Percentiles rank a stretch among this genome's conserved stretches.
These are phyloP conservation scores for Blastomyces silverae DNA, from an alignment of 2,329 filamentous ascomycete species.

Conservation along the genomic window DNA sequence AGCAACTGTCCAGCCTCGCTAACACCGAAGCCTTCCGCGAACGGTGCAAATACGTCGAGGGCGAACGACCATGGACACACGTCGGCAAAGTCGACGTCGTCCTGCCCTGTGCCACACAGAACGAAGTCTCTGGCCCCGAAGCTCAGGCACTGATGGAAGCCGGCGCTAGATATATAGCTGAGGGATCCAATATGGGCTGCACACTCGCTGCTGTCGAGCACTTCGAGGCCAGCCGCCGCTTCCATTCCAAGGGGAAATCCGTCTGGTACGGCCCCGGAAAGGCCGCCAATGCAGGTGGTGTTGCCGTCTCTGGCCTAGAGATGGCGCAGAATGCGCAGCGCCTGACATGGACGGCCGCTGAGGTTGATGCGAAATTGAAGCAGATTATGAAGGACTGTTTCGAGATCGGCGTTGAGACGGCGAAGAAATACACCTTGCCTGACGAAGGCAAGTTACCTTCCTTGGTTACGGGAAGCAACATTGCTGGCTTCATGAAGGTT, in stretches of 20 bases:
- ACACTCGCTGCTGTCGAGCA: slow-evolving; percentile 90
- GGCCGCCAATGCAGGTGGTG: slow-evolving; percentile 95
- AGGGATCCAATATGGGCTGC: slow-evolving; percentile 99
- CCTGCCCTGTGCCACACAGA: slow-evolving; percentile 90
- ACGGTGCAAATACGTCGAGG: slow-evolving; percentile 78
- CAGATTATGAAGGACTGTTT: slow-evolving; percentile 93
- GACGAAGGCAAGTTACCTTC: slow-evolving; percentile 79
- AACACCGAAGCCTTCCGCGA: slow-evolving; percentile 49
- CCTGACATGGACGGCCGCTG: slow-evolving; percentile 75
- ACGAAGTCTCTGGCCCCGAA: slow-evolving; percentile 91
- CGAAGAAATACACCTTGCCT: slow-evolving; percentile 75
- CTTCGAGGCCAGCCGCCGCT: slow-evolving; percentile 63
- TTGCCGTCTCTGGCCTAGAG: slow-evolving; percentile 93
- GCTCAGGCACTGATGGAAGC: slow-evolving; percentile 70
- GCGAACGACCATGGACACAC: slow-evolving; percentile 85
- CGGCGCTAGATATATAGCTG: slow-evolving; percentile 79
- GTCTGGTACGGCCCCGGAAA: slow-evolving; percentile 98
- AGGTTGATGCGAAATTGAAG: slow-evolving; percentile 88
- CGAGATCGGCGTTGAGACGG: slow-evolving; percentile 78
- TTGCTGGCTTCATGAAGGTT: slow-evolving; percentile 97
- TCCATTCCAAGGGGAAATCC: slow-evolving; percentile 52
- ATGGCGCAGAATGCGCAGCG: slow-evolving; percentile 97
- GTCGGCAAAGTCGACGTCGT: slow-evolving; percentile 85
- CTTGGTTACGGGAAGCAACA: slow-evolving; percentile 89
- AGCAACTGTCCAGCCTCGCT: slow-evolving; percentile 68